phyloP scores from a whole-genome alignment of 352 stramenopile genomes.

The Saprolegnia diclina region DNA sequence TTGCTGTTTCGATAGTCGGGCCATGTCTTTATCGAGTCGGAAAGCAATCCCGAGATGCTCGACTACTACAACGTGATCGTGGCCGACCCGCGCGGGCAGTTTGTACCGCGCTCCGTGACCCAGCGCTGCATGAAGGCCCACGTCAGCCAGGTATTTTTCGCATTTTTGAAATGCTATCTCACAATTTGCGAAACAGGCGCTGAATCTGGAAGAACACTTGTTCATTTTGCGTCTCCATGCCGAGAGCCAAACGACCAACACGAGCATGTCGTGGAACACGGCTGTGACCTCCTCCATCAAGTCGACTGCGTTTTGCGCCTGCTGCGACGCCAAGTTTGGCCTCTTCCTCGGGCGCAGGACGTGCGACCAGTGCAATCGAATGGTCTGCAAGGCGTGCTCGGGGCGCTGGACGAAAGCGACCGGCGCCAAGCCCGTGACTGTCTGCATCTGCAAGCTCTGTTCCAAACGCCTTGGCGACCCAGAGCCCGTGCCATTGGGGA shows the following conservation, averaged over 20 bases:
- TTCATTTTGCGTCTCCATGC: neutral
- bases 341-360: conserved; percentile 9
- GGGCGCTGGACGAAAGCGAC: neutral
- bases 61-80: conserved; percentile 26
- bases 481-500: neutral
- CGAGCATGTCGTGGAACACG: neutral
- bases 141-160: conserved; percentile 20
- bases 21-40: conserved; percentile 23
- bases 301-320: neutral
- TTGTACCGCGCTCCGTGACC: conserved; percentile 4
- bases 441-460: conserved; percentile 12
- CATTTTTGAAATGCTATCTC: neutral
- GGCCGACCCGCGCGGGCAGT: neutral
- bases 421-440: neutral
- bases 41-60: conserved; percentile 3
- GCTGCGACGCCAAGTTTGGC: conserved; percentile 20
- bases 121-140: conserved; percentile 9
- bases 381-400: conserved; percentile 23
- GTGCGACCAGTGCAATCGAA: conserved; percentile 8
- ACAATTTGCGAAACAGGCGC: neutral
- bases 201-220: conserved; percentile 24
- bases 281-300: neutral
- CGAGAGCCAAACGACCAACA: neutral
- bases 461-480: neutral
- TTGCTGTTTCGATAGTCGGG: conserved; percentile 13